Percentiles rank a stretch among this genome's conserved stretches.
Conservation (phyloP, 163 green algal species). For the Prototheca cutis region DNA sequence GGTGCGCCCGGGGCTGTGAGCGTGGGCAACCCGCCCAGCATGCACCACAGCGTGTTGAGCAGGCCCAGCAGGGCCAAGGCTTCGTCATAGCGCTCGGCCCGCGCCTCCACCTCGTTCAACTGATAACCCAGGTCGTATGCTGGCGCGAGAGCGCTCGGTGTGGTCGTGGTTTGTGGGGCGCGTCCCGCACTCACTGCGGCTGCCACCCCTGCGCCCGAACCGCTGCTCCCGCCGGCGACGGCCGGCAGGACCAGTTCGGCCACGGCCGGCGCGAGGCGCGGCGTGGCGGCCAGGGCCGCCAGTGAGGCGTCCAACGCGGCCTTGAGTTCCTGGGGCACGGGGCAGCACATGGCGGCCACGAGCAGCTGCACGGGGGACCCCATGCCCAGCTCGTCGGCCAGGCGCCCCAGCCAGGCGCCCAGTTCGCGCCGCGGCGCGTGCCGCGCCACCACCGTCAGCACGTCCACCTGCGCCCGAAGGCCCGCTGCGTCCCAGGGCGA, state of each 20-base stretch:
- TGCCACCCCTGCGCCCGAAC: no score
- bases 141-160: no score
- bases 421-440: constrained; percentile 15
- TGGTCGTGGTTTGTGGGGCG: no score
- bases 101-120: constrained; percentile 66
- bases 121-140: constrained; percentile 59
- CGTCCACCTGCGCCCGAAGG: constrained; percentile 50
- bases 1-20: constrained; percentile 28
- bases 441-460: constrained; percentile 41
- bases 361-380: constrained; percentile 47
- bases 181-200: no score
- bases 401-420: constrained; percentile 20
- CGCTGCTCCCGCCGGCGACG: no score
- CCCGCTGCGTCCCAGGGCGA: constrained; percentile 38
- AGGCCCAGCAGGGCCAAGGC: constrained; percentile 55
- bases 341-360: constrained; percentile 72
- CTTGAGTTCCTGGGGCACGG: constrained; percentile 41
- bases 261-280: constrained; percentile 31
- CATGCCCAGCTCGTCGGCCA: constrained; percentile 25
- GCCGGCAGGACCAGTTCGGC: constrained; percentile 43
- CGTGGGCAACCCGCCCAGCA: constrained; percentile 32
- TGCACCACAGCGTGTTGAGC: constrained; percentile 37
- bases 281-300: constrained; percentile 29
- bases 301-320: constrained; percentile 46
- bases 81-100: constrained; percentile 64